Base-by-base conservation (phyloP, 2,329 filamentous ascomycete genomes). In the Nemania sp. region DNA sequence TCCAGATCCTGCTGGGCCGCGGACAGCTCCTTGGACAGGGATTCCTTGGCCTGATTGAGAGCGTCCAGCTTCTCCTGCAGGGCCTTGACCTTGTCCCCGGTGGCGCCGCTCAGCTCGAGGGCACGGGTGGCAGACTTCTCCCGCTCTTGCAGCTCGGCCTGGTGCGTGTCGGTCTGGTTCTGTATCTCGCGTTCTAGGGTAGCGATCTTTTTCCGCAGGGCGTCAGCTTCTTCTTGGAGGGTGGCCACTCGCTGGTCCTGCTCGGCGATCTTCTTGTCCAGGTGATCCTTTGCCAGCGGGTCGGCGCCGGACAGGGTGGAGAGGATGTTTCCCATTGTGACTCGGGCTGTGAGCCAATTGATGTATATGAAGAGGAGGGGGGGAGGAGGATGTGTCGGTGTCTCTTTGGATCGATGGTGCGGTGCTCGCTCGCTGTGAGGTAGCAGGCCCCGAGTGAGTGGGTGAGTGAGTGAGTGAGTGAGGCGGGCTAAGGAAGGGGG, bases 261-360 rank as follows among this genome's bases (percentile, higher is more conserved):
- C 65, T 79, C 77, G 66, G 72, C 72, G 40, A 78, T 72, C 67
- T 76, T 74, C 67, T 75, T 74, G 10, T 70, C 65, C 42, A 66
- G 66, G 55, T 73, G 72, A 25, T 71, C 66, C 67, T 75, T 72
- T 64, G 71, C 70, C 47, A 76, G 57, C 50, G 72, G 71, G 67
- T 73, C 74, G 67, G 72, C 73, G 63, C 67, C 69, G n/a, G 73
- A 70, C 66, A 78, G 75, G 59, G 72, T 73, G 65, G 74, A 76
- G 63, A 79, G 72, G 64, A 77, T 76, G 69, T 76, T 75, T 68
- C 76, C 76, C 76, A 78, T 78, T 57, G 53, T 67, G 46, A 50
- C n/a, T 57, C 45, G 21, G 37, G 47, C 34, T 49, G 18, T 17
- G 40, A 20, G 42, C 34, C 15, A 45, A 57, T 53, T 58, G 47